Evolutionary conservation across 2,329 filamentous ascomycete species (phyloP), one percentile per base, ranked within the genome.

Genomic region (Colletotrichum nymphaeae): DNA sequence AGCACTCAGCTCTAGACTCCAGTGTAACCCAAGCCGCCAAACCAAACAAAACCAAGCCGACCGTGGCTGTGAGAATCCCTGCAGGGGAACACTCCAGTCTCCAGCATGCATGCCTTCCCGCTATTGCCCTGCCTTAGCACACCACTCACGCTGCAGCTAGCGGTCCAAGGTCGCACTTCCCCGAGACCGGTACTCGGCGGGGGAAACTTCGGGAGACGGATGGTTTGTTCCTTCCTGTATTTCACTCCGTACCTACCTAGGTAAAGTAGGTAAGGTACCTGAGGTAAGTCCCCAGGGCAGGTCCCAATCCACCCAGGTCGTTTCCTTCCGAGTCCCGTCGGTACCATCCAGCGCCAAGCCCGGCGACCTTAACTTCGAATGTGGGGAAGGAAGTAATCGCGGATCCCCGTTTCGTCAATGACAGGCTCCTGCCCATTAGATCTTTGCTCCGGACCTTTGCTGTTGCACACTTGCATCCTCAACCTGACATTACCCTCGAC

Each of bases 131-230:
- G 53, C 56, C 46, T 16, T 57, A 26, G 30, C n/a, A 42, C 49
- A 56, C 52, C 22, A 30, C 32, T 24, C 26, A 19, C 56, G 5
- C 70, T 66, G 70, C 60, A 62, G 28, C 56, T 52, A 66, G 67
- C 53, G 71, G 67, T 37, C 55, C 71, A 66, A 71, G 71, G 28
- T 71, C 56, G 67, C 71, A 73, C 62, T 73, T 73, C 67, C 71
- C 71, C 71, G 71, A 62, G 53, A 24, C 66, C 55, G 60, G 70
- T 55, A 42, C 53, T 26, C 67, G 60, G 60, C 58, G 32, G 66
- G 42, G 42, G 42, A 3, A 8, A 19, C 42, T 42, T 42, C 37
- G 14, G 37, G 37, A 42, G 37, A 52, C 56, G 67, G 46, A 22
- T 35, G 59, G 55, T 62, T 57, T 65, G 42, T 62, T 66, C 62